Evolutionary conservation across 2,329 filamentous ascomycete genomes (phyloP), one percentile per base, ranked within the genome.

Genomic region (Penicillium psychrosexuale): DNA sequence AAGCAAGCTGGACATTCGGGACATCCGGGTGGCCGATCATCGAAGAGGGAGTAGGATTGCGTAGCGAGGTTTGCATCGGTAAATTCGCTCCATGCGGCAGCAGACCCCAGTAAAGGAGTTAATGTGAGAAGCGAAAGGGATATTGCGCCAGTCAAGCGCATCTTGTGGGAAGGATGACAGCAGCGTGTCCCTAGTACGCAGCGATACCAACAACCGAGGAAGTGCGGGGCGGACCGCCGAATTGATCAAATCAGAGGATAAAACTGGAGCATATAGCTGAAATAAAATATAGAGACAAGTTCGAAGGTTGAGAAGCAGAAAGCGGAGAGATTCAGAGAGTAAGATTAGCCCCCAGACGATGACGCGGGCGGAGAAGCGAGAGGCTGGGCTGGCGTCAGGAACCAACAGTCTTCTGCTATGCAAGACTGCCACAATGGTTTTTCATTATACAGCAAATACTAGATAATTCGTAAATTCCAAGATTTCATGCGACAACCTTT

Each of bases 11-110:
- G 72, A 55, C 66, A 80, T 31, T 75, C 66, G 48, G 71, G 66
- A 7, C 66, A 80, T 33, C 74, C 66, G 48, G 71, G 65, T 7
- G 91, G 88, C 47, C 90, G 84, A 66, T 88, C 85, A 62, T 84
- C 87, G 75, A 90, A 83, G 44, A 92, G 76, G 36, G 87, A 82
- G 69, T 91, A 79, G 69, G 89, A 84, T 39, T 84, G 83, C 80
- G 83, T 69, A 83, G 77, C 75, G 82, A 84, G 62, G 84, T 83
- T 63, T 60, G 81, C 70, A 47, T 82, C 80, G 50, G 84, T 84
- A 65, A 83, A 85, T 69, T 86, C 88, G 40, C 60, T 61, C 61
- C 61, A 67, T 44, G 65, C 67, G 51, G 58, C 46, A 31, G 60
- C 57, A 9, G 60, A 61, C 37, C 57, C 58, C 22, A 63, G 55